Base-by-base conservation (phyloP, 768 basidiomycete genomes). In the Gautieria morchelliformis region DNA sequence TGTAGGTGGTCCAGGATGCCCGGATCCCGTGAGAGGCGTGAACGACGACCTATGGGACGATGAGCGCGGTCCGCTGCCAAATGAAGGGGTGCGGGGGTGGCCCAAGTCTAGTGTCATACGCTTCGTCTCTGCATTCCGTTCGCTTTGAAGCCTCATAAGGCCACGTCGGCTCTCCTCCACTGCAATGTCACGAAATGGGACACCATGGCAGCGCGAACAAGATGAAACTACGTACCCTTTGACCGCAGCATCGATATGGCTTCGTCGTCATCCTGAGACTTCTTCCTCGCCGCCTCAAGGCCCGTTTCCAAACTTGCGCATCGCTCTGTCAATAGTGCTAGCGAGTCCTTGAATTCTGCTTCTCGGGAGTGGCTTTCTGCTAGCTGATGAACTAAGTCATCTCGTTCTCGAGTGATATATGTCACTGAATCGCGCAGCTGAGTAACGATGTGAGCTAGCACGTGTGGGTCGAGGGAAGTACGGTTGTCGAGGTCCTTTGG, bases 81-180 rank as follows among this genome's bases (percentile, higher is more conserved):
- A 66, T 5, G 70, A 65, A 15, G 65, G 69, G 20, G 67, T 68
- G 56, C 72, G 69, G 15, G 82, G 77, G 6, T 83, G 75, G 20
- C 78, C 75, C 30, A 84, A 60, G 64, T 89, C 87, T 37, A 83
- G 67, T 14, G 79, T 71, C 61, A 70, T 72, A 58, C 68, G 74
- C 60, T 53, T 65, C 37, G 47, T 59, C 50, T 53, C 32, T 17
- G 52, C 41, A 35, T 84, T 75, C 63, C 74, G 86, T 68, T 93
- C 89, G 9, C 83, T 81, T 66, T 93, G 90, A 9, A 93, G 75
- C 17, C 87, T 80, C 90, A 93, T 93, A 52, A 93, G 75, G 24
- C 88, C 90, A 46, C 89, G 85, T 63, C 89, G 89, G 56, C 62
- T 63, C 52, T 66, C 65, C 53, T 66, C 65, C 24, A 66, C 64